Evolutionary conservation across 306 rosid species (phyloP), one percentile per base, ranked within the genome.

Genomic region (Vicia sativa): DNA sequence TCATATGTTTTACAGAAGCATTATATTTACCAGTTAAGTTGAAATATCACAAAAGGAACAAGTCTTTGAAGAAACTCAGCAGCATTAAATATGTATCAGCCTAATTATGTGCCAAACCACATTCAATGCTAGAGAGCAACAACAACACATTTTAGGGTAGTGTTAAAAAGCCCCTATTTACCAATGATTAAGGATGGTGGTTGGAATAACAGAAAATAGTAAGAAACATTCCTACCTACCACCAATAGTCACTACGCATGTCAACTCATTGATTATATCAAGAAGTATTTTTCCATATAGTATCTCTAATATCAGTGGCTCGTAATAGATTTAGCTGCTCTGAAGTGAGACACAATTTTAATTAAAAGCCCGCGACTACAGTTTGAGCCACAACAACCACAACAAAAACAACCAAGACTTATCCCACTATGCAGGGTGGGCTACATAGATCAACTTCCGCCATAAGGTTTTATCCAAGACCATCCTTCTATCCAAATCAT

Each of bases 51-150:
- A n/a, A n/a, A n/a, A n/a, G n/a, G n/a, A n/a, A n/a, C n/a, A n/a
- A n/a, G n/a, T n/a, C n/a, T n/a, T n/a, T n/a, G n/a, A n/a, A n/a
- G 35, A 11, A 48, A 50, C 35, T 50, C 10, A 10, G 18, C 23
- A 18, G 25, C 48, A 11, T 50, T 7, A 35, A 49, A 50, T 18
- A 29, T n/a, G n/a, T 2, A 21, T n/a, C 62, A 19, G 9, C 23
- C 15, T 21, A 67, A 56, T 11, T 48, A 48, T 35, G 11, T 18
- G 34, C 4, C 11, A 12, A 41, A 16, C 9, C 31, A 25, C 15
- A 26, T n/a, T 43, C 50, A 12, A 38, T 60, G 16, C 66, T 8
- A 60, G 45, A 35, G 46, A 62, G 35, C 38, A 41, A 62, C 8
- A 19, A 11, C n/a, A 38, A 39, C 2, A 38, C 31, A 37, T 35